Conservation (phyloP, 139 green algal species). For the Pseudopediastrum boryanum region DNA sequence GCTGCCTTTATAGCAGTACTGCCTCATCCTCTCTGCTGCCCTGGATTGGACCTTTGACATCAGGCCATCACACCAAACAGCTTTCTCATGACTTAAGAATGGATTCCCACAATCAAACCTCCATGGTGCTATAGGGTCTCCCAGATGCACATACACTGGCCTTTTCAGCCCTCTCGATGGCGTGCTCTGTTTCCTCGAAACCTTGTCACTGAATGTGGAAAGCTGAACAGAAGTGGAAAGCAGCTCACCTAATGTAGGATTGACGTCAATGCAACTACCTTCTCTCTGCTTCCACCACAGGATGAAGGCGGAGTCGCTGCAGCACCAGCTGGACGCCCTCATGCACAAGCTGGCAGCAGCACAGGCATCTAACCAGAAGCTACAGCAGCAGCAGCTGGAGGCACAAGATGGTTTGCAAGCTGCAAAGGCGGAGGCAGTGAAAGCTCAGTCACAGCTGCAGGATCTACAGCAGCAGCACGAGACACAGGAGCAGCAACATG, state of each 20-base stretch:
- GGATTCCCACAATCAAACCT: too few relatives aligned
- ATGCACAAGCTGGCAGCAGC: background rate
- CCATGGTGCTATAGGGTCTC: background rate
- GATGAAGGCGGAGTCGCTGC: background rate
- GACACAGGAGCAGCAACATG: background rate
- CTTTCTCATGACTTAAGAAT: too few relatives aligned
- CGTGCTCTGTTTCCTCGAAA: background rate
- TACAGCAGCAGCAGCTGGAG: constrained; percentile 17
- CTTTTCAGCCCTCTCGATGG: background rate
- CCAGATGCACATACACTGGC: background rate
- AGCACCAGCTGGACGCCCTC: constrained; percentile 14
- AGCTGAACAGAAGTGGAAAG: background rate
- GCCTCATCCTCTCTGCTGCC: too few relatives aligned
- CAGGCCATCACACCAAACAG: too few relatives aligned
- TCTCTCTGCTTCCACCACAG: background rate
- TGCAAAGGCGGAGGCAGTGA: too few relatives aligned
- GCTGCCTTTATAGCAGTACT: too few relatives aligned
- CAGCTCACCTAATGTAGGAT: background rate
- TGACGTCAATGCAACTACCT: background rate
- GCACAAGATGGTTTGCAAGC: background rate
- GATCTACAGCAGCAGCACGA: background rate
- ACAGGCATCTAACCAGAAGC: background rate
- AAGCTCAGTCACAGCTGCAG: background rate
- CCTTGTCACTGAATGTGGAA: too few relatives aligned
- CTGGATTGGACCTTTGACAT: too few relatives aligned